A percentile compares a stretch with the other conserved stretches of the same genome.
These are phyloP conservation scores for Excoecaria agallocha DNA, from an alignment of 345 rosid genomes.

Conservation along the genomic window DNA sequence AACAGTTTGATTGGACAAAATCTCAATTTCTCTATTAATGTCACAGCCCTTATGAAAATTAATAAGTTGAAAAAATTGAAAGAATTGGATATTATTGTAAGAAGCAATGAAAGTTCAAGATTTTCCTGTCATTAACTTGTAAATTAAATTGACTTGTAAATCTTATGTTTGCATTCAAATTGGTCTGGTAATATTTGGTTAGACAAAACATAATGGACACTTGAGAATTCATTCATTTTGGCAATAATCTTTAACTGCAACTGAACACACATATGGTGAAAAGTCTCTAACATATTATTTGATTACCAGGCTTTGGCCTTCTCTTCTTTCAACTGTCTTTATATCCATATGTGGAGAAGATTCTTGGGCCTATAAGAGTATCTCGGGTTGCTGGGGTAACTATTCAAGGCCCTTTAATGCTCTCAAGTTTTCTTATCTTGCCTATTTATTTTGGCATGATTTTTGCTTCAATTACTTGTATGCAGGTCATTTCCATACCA, in stretches of 20 bases:
- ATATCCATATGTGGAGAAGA: constrained; percentile 61
- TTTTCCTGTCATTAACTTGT: not conserved
- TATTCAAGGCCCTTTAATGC: not conserved
- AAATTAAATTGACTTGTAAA: not conserved
- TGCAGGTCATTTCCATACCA: constrained; percentile 56
- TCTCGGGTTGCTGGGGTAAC: constrained; percentile 69
- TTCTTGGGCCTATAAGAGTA: constrained; percentile 55
- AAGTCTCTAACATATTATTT: constrained; percentile 8
- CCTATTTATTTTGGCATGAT: not conserved
- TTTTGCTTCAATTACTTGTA: constrained; percentile 12
- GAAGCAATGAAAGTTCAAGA: not conserved
- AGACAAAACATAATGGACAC: not conserved
- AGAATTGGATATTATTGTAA: not conserved
- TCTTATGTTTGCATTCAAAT: not conserved
- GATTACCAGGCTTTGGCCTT: constrained; percentile 66
- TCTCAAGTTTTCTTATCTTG: not conserved
- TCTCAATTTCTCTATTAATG: not conserved
- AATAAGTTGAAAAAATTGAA: not conserved
- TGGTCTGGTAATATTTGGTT: not conserved
- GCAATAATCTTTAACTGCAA: not conserved
- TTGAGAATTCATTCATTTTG: not conserved
- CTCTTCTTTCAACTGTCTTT: constrained; percentile 67
- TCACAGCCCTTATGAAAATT: not conserved
- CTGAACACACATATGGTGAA: not conserved
- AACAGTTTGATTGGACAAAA: not conserved